Base-by-base conservation (phyloP, 192 early-diverging fungal genomes). In the Backusella liffmaniae region DNA sequence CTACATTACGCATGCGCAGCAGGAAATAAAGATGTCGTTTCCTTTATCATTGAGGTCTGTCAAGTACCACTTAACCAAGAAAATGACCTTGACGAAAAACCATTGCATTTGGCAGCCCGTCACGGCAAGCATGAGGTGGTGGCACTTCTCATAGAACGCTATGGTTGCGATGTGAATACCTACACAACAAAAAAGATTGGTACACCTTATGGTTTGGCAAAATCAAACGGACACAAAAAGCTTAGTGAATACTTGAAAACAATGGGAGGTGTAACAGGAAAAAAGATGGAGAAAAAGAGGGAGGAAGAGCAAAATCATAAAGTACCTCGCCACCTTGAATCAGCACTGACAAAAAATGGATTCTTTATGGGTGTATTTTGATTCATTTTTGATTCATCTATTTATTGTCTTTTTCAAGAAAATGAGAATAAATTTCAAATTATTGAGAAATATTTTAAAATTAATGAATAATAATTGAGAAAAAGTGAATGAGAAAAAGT, bases 1-100 rank as follows among this genome's bases (percentile, higher is more conserved):
- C 10, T 82, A 5, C 76, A 78, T 65, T 82, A 78, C 66, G 80
- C 80, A 59, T 70, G 73, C 37, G 66, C 73, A 36, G 75, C 74
- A 5, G 76, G 76, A 29, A 67, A 82, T 44, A 66, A 68, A 37
- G 69, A 69, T 5, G 21, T 77, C 0, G 73, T 82, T 1, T 68
- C 70, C 7, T 66, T 78, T 9, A 35, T 82, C n/a, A 53, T 73
- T 7, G 67, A 68, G 26, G 69, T 39, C 6, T 77, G 76, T 53
- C 56, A 78, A n/a, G 70, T 78, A 7, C 53, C 72, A 6, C 5
- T 70, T 15, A 72, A 66, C 29, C 72, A 77, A 44, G 59, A 39
- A 3, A 77, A 82, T 39, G 36, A 72, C 15, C 37, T 73, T 30
- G 74, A 66, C 10, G 80, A 82, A 72, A 56, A 42, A 35, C 80